Conservation (phyloP, 768 basidiomycete genomes). For the Peribolospora kevripleyi region DNA sequence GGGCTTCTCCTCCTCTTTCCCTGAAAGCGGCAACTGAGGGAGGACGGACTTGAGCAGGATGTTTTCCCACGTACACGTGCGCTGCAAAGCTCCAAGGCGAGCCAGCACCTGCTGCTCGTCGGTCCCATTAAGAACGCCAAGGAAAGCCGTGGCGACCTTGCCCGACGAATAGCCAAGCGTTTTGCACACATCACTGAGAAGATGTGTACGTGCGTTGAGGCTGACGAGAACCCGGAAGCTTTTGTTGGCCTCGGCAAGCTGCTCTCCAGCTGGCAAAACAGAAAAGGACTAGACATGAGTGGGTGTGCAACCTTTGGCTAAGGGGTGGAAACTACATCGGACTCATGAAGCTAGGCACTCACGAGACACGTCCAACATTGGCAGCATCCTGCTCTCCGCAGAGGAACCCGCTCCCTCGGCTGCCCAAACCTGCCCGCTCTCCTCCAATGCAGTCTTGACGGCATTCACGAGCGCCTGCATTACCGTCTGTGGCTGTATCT, state of each 20-base stretch:
- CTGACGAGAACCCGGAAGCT: constrained; percentile 48
- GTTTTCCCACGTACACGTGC: constrained; percentile 66
- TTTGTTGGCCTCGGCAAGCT: constrained; percentile 29
- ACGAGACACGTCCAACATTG: neutral
- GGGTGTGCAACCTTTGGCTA: too few species aligned
- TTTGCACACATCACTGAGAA: constrained; percentile 68
- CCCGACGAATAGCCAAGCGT: constrained; percentile 61
- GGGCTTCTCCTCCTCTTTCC: too few species aligned
- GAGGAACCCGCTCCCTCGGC: neutral
- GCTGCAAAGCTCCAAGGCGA: constrained; percentile 55
- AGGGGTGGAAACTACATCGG: too few species aligned
- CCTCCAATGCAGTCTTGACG: constrained; percentile 41
- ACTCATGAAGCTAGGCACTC: too few species aligned
- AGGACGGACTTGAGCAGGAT: constrained; percentile 28
- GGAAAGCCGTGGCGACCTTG: constrained; percentile 43
- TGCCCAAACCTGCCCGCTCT: constrained; percentile 50
- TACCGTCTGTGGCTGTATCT: constrained; percentile 55
- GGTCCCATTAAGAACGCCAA: constrained; percentile 46
- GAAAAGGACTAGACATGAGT: neutral
- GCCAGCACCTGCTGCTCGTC: constrained; percentile 38
- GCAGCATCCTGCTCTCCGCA: constrained; percentile 4
- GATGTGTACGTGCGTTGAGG: constrained; percentile 50
- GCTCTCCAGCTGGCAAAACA: constrained; percentile 22
- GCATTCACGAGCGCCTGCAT: constrained; percentile 43
- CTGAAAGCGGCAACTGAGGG: too few species aligned